A percentile compares a stretch with the other conserved stretches of the same genome.
phyloP scores from a whole-genome alignment of 2,329 filamentous ascomycete genomes.

The Diplodia sapinea region DNA sequence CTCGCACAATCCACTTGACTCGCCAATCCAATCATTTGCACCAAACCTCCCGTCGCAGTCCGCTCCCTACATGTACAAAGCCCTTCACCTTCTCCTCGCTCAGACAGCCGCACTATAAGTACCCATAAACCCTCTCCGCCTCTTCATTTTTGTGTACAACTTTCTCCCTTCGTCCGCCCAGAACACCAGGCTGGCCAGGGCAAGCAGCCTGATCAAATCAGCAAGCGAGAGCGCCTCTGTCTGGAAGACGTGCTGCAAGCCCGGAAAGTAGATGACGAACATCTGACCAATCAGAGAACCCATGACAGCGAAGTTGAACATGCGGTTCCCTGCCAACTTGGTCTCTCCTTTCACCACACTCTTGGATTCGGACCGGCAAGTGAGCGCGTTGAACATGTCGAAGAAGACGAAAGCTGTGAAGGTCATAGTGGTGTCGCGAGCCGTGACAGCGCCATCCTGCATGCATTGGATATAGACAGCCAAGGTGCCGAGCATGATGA shows the following conservation, averaged over 20 bases:
- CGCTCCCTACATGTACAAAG: slow-evolving; percentile 13
- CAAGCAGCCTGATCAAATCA: slow-evolving; percentile 75
- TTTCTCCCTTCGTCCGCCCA: slow-evolving; percentile 94
- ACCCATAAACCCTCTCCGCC: slow-evolving; percentile 38
- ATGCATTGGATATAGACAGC: slow-evolving; percentile 92
- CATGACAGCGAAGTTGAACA: slow-evolving; percentile 96
- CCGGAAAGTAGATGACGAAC: slow-evolving; percentile 92
- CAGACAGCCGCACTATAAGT: slow-evolving; percentile 49
- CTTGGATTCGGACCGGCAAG: slow-evolving; percentile 89
- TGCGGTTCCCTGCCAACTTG: slow-evolving; percentile 76
- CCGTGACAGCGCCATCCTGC: slow-evolving; percentile 81
- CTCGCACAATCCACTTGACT: neutral
- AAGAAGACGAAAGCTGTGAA: slow-evolving; percentile 99
- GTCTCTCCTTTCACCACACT: slow-evolving; percentile 86
- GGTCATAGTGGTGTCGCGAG: slow-evolving; percentile 97
- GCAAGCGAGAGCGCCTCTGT: slow-evolving; percentile 79
- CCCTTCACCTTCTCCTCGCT: slow-evolving; percentile 20
- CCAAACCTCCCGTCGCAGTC: neutral
- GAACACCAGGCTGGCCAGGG: slow-evolving; percentile 87
- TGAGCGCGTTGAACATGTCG: slow-evolving; percentile 98
- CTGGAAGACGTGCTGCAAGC: slow-evolving; percentile 93
- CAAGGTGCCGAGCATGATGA: slow-evolving; percentile 94
- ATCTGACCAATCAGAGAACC: slow-evolving; percentile 84
- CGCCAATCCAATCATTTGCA: slow-evolving; percentile 12
- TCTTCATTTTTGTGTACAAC: slow-evolving; percentile 58